phyloP scores from a whole-genome alignment of 805 yeast genomes.

The Wickerhamiella qilinensis region DNA sequence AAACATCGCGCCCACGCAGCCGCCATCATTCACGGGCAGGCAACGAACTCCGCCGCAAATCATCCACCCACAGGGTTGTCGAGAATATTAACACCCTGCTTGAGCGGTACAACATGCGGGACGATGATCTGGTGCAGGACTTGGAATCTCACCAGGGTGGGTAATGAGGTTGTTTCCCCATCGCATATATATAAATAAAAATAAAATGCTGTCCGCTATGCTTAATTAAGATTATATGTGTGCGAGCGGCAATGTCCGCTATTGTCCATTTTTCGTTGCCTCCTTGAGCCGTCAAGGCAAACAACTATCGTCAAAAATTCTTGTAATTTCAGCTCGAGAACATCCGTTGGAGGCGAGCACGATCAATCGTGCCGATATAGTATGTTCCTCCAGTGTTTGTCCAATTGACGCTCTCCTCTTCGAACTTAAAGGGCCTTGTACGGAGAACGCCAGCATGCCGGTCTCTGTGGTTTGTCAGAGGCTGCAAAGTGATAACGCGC shows the following conservation, averaged over 20 bases:
- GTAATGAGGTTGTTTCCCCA: not conserved
- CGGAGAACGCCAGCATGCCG: constrained; percentile 44
- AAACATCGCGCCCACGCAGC: constrained; percentile 7
- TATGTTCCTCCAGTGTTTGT: constrained; percentile 64
- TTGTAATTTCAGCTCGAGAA: too few species aligned
- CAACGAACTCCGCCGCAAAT: constrained; percentile 12
- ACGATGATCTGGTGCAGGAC: constrained; percentile 12
- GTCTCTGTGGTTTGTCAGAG: constrained; percentile 64
- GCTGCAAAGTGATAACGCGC: constrained; percentile 61
- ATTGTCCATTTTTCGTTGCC: too few species aligned
- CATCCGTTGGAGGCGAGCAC: constrained; percentile 7
- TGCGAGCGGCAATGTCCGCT: not conserved
- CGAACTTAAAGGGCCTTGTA: constrained; percentile 48
- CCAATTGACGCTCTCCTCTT: constrained; percentile 73
- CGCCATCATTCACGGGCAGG: constrained; percentile 8
- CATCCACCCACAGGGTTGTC: constrained; percentile 11
- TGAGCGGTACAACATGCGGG: constrained; percentile 10
- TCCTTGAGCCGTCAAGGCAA: too few species aligned
- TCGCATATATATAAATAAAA: not conserved
- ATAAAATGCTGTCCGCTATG: not conserved
- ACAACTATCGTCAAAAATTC: too few species aligned
- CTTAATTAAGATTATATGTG: not conserved
- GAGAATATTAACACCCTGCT: constrained; percentile 12
- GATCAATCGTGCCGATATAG: constrained; percentile 53
- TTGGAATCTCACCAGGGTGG: constrained; percentile 3